Evolutionary conservation across 2,329 filamentous ascomycete genomes (phyloP), one percentile per base, ranked within the genome.

Genomic region (Emydomyces testavorans): DNA sequence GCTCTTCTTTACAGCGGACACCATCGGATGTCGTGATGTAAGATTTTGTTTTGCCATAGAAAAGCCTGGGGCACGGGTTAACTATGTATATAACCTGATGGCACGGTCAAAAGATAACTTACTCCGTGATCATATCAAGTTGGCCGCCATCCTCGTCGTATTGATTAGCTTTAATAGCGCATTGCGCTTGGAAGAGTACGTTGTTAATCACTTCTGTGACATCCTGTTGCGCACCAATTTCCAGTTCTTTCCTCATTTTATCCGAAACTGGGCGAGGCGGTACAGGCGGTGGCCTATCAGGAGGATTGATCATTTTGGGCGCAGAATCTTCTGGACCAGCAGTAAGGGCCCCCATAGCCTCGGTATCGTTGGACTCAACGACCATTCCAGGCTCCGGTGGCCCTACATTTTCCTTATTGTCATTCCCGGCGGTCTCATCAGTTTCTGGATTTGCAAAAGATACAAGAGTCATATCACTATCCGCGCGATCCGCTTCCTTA

Each of bases 131-230:
- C 49, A 79, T 74, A 61, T 96, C 92, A 16, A 80, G 68, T 63
- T 95, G 90, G 54, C 93, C 83, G 2, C 83, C 83, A 37, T 80
- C 76, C 5, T 74, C 67, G 49, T 85, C 78, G 28, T 77, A 70
- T 2, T 75, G 76, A n/a, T 75, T 75, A 4, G 86, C 77, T 49
- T 76, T 80, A 59, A 96, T 89, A 2, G 90, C 89, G 45, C 85
- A 88, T 58, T 92, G 85, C n/a, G 95, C 72, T 43, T 92, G 83
- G 60, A 90, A 88, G 50, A 95, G 78, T 21, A 94, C 85, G 58
- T 90, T 92, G 50, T 87, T 87, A 69, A 95, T 89, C 38, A 95
- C 90, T 65, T 98, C 92, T 10, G 88, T 88, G 3, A 95, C 90
- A 65, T 98, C 92, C 66, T 98, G 89, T 60, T 98, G 92, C 28